Evolutionary conservation across 345 rosid species (phyloP).

Genomic region (Pugionium cornutum): DNA sequence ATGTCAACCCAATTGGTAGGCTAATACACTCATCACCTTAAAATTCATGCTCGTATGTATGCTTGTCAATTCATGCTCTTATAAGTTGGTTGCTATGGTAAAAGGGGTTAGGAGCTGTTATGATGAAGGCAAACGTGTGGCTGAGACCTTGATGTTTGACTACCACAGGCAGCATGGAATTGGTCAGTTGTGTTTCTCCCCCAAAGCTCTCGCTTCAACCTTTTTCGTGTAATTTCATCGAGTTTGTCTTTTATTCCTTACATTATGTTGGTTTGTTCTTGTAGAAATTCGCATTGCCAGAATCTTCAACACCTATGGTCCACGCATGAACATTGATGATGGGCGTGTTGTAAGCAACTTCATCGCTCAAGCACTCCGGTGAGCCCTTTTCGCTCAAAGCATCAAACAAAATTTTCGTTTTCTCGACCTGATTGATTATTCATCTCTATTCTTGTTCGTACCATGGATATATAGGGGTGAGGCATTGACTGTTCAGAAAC

Average conservation of each 20-base stretch:
- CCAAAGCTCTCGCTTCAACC: not conserved
- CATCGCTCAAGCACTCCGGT: conserved; percentile 98
- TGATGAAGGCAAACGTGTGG: conserved; percentile 16
- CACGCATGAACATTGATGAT: conserved; percentile 98
- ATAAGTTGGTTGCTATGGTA: conserved; percentile 16
- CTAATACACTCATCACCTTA: not conserved
- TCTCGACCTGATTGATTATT: not conserved
- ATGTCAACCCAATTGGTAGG: conserved; percentile 91
- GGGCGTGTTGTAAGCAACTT: conserved; percentile 46
- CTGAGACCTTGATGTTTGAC: too few species aligned
- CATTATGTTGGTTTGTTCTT: conserved; percentile 2
- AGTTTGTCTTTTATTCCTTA: conserved; percentile 1
- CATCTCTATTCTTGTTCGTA: not conserved
- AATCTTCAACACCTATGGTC: conserved; percentile 97
- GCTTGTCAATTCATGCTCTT: not conserved
- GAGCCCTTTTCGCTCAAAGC: conserved; percentile 5
- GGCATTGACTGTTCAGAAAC: conserved; percentile 87
- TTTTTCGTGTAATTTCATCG: not conserved
- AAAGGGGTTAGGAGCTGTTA: conserved; percentile 93
- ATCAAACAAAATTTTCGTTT: not conserved
- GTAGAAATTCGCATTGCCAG: conserved; percentile 95
- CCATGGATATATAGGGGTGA: conserved; percentile 56
- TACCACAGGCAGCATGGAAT: conserved; percentile 22
- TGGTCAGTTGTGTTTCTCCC: conserved; percentile 41
- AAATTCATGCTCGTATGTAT: not conserved